phyloP scores from a whole-genome alignment of 352 stramenopile genomes.

The Phytophthora quininea region DNA sequence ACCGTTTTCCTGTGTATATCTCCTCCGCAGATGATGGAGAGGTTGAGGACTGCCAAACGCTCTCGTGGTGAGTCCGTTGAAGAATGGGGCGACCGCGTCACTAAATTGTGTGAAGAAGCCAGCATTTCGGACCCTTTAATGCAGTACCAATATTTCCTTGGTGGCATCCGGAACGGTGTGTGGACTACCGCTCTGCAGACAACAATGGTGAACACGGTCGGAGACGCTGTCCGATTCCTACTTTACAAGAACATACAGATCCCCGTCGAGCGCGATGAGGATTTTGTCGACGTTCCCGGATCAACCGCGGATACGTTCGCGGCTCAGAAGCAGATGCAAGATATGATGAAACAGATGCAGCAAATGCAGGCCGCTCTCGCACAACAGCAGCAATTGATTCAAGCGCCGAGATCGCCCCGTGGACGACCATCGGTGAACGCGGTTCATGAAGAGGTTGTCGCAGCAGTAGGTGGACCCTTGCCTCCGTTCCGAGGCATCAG shows the following conservation, averaged over 20 bases:
- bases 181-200: neutral
- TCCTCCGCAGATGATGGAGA: neutral
- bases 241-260: neutral
- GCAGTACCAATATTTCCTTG: neutral
- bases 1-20: neutral
- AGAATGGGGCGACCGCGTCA: neutral
- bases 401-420: neutral
- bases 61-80: neutral
- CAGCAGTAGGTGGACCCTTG: neutral
- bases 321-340: neutral
- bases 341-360: conserved; percentile 1
- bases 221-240: neutral
- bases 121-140: neutral
- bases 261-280: neutral
- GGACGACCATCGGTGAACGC: neutral
- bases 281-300: neutral
- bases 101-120: neutral
- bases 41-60: neutral
- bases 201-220: neutral
- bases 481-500: neutral
- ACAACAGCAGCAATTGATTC: neutral
- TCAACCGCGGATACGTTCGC: neutral
- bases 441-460: neutral
- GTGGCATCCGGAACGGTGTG: neutral
- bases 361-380: neutral